Percentiles rank a stretch among this genome's conserved stretches.
phyloP scores from a whole-genome alignment of 495 filamentous ascomycete genomes.

The Penicillium atrosanguineum region DNA sequence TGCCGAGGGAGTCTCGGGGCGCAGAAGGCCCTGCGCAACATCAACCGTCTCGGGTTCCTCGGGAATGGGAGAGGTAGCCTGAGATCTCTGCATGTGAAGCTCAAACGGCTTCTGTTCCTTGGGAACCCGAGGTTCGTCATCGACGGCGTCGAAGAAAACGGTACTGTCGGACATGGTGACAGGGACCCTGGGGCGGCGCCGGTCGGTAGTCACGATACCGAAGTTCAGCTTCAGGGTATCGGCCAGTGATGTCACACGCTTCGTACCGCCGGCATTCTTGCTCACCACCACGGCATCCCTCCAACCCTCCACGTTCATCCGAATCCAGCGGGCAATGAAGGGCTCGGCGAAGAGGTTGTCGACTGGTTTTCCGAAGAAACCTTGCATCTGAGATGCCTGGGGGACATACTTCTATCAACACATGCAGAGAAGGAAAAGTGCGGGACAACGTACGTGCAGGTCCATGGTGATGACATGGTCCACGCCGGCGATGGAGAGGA shows the following conservation, averaged over 20 bases:
- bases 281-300: conserved; percentile 91
- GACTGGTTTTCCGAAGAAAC: conserved; percentile 96
- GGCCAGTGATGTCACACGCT: conserved; percentile 93
- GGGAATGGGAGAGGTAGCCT: conserved; percentile 17
- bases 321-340: conserved; percentile 93
- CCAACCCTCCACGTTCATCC: conserved; percentile 82
- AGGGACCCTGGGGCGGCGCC: conserved; percentile 58
- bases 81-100: conserved; percentile 24
- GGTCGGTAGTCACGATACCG: conserved; percentile 92
- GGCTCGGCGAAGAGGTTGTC: conserved; percentile 98
- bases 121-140: conserved; percentile 27
- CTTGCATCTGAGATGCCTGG: conserved; percentile 92
- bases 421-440: not conserved
- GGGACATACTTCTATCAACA: conserved; percentile 11
- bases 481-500: conserved; percentile 87
- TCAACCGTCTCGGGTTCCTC: conserved; percentile 16
- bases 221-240: conserved; percentile 97
- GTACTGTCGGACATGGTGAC: conserved; percentile 66
- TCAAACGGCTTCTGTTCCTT: conserved; percentile 34
- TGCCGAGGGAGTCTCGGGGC: conserved; percentile 35
- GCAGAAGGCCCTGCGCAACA: conserved; percentile 15
- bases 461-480: conserved; percentile 98
- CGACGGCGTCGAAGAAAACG: conserved; percentile 47
- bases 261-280: conserved; percentile 96
- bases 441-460: conserved; percentile 62